Evolutionary conservation across 83 land plant genomes (phyloP), one percentile per base, ranked within the genome.

Genomic region (Diphasiastrum complanatum): DNA sequence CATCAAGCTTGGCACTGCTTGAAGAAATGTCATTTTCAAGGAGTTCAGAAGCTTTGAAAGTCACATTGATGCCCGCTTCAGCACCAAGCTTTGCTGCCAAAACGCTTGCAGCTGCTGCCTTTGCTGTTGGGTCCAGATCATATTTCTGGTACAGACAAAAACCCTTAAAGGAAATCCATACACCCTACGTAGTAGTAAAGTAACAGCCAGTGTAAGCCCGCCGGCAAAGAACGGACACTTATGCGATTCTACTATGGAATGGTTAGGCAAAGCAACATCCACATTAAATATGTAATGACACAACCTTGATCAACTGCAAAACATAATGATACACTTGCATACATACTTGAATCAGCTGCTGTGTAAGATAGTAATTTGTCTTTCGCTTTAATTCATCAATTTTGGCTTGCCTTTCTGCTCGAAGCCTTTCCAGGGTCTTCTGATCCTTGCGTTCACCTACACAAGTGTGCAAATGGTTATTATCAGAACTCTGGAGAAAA

Each of bases 81-180:
- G 92, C 86, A 32, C 99, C 96, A 46, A 89, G 47, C 60, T 86
- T 89, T 2, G 89, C 81, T 49, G 93, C 93, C 63, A 95, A 69
- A 27, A 90, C 83, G 49, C 83, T 86, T 28, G 97, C 89, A 49
- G 99, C 97, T 14, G 97, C 97, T 38, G 89, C 99, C 58, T 89
- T 89, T 31, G 92, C 96, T 33, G 89, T 81, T 31, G 93, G 96
- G 68, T 95, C 99, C 59, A 80, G 82, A 62, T 95, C 99, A 56
- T 89, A 95, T 55, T 75, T 82, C 99, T 89, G 79, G n/a, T n/a
- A n/a, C n/a, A n/a, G n/a, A n/a, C 45, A 25, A 16, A 37, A 3
- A 26, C 63, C 64, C n/a, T n/a, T n/a, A n/a, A n/a, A n/a, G n/a
- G n/a, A n/a, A n/a, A n/a, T n/a, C n/a, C n/a, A n/a, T n/a, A n/a